Evolutionary conservation across 306 rosid species (phyloP).

Genomic region (Glycine latifolia): DNA sequence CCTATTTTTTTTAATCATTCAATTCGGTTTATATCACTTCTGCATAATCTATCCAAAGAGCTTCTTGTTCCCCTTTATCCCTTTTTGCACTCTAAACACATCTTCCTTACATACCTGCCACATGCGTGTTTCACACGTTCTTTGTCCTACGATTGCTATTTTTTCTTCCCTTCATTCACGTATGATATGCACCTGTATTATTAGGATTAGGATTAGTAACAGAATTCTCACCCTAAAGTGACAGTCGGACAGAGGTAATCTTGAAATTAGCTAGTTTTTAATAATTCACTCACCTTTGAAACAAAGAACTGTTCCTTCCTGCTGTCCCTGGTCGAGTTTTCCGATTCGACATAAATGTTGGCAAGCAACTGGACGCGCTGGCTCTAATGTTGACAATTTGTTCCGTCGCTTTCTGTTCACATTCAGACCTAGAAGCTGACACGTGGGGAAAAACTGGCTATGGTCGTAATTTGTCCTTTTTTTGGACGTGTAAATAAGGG

Average conservation of each 20-base stretch:
- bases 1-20: too few relatives aligned
- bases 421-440: constrained; percentile 22
- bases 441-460: not conserved
- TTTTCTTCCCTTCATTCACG: too few relatives aligned
- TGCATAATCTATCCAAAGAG: too few relatives aligned
- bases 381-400: not conserved
- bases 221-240: not conserved
- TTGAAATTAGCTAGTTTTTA: not conserved
- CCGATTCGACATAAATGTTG: not conserved
- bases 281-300: not conserved
- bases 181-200: too few relatives aligned
- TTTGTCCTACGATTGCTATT: too few relatives aligned
- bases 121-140: too few relatives aligned
- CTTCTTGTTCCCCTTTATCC: too few relatives aligned
- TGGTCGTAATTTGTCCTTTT: not conserved
- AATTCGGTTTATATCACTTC: too few relatives aligned
- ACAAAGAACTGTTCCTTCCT: not conserved
- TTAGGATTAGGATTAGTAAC: not conserved
- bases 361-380: constrained; percentile 11
- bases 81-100: too few relatives aligned
- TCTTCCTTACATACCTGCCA: too few relatives aligned
- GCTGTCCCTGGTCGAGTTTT: not conserved
- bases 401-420: constrained; percentile 27
- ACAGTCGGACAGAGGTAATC: too few relatives aligned
- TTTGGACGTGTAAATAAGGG: not conserved